phyloP scores from a whole-genome alignment of 805 yeast species.

The Ogataea paraovalis region DNA sequence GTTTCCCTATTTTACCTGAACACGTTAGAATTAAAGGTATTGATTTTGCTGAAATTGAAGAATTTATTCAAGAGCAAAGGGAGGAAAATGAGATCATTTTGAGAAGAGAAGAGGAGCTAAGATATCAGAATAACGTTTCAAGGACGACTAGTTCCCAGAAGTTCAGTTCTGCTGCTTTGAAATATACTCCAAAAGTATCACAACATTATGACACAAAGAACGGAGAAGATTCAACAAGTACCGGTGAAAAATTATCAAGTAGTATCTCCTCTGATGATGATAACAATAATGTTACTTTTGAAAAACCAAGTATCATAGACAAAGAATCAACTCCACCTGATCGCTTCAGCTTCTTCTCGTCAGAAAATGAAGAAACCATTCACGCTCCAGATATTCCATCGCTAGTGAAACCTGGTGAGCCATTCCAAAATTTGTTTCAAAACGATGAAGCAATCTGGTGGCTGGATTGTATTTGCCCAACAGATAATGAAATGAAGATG shows the following conservation, averaged over 20 bases:
- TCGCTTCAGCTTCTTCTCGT: slow-evolving; percentile 77
- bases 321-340: slow-evolving; percentile 49
- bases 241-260: slow-evolving; percentile 7
- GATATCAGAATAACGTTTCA: slow-evolving; percentile 13
- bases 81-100: slow-evolving; percentile 40
- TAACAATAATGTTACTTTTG: slow-evolving; percentile 19
- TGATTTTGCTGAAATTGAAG: slow-evolving; percentile 88
- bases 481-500: slow-evolving; percentile 91
- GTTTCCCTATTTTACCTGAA: slow-evolving; percentile 86
- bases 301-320: slow-evolving; percentile 7
- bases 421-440: slow-evolving; percentile 66
- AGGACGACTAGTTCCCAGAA: slow-evolving; percentile 34
- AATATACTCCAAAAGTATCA: slow-evolving; percentile 49
- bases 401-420: slow-evolving; percentile 58
- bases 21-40: slow-evolving; percentile 64
- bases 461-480: slow-evolving; percentile 92
- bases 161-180: slow-evolving; percentile 51
- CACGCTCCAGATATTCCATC: slow-evolving; percentile 88
- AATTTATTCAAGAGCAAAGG: slow-evolving; percentile 62
- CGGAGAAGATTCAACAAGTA: slow-evolving; percentile 9
- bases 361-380: slow-evolving; percentile 79
- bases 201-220: slow-evolving; percentile 13
- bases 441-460: slow-evolving; percentile 86
- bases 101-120: slow-evolving; percentile 31
- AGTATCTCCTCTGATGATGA: slow-evolving; percentile 13